Evolutionary conservation across 2,329 filamentous ascomycete species (phyloP), one percentile per base, ranked within the genome.

Genomic region (Cercospora citrullina): DNA sequence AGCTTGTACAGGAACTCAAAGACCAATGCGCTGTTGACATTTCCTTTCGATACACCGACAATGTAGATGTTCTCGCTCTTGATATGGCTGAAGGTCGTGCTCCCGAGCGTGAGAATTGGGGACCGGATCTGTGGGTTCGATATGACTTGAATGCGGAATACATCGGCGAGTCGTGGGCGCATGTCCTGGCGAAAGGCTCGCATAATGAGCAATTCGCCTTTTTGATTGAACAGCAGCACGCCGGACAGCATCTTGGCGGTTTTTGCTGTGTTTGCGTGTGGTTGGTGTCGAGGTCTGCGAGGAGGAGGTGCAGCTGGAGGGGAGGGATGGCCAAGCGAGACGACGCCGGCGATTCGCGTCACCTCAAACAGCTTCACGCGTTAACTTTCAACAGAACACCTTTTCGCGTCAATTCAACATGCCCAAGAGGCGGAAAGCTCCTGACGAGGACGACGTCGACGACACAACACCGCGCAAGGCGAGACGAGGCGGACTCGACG

Each of bases 21-120:
- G 26, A 99, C 93, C 66, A 99, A 87, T 51, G 96, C 96, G 12
- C 94, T 94, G 87, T 99, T 99, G 83, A 94, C 95, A 82, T 99
- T 99, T 84, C 94, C 97, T 85, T 98, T 99, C 67, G 94, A 98
- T 75, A 99, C 92, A 18, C 94, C 95, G 65, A 98, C 94, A 74
- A 99, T 82, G 81, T 98, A 99, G 79, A 99, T 97, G 80, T 99
- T 99, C 80, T 99, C 95, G 83, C 97, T 94, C 81, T 97, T 97
- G 82, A 99, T 94, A 89, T 99, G 95, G 85, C 93, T 97, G 82
- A 99, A 99, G 58, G 96, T 99, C 66, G 95, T 99, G 80, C 93
- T 97, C 72, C 96, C 95, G 67, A 99, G 89, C 4, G 95, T 99
- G 75, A 99, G 86, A 81, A 99, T 98, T 68, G 95, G 95, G 73